phyloP scores from a whole-genome alignment of 2,329 filamentous ascomycete genomes.

The Aspergillus quadricinctus region DNA sequence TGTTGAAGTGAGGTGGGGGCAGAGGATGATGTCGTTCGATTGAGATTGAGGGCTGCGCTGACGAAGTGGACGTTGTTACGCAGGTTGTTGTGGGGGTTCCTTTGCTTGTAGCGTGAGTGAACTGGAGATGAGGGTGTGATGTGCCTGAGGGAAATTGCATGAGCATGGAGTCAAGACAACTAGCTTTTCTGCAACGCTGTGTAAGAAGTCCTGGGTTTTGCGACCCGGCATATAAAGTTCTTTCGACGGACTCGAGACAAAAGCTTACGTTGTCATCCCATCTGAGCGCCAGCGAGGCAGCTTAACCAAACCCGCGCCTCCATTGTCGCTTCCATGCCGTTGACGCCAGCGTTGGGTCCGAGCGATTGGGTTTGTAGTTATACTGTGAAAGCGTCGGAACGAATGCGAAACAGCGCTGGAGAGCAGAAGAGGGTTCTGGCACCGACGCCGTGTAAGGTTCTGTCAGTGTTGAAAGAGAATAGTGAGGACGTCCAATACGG shows the following conservation, averaged over 20 bases:
- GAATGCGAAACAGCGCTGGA: conserved; percentile 2
- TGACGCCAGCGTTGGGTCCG: conserved; percentile 26
- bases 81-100: too few relatives aligned
- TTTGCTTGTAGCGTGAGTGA: too few relatives aligned
- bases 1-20: too few relatives aligned
- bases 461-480: conserved; percentile 28
- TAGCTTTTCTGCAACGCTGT: too few relatives aligned
- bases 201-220: too few relatives aligned
- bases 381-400: conserved; percentile 23
- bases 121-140: too few relatives aligned
- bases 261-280: conserved; percentile 15
- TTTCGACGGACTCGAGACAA: conserved; percentile 18
- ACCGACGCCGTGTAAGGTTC: conserved; percentile 36
- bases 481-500: conserved; percentile 26
- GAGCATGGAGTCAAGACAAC: too few relatives aligned
- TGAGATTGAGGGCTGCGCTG: too few relatives aligned
- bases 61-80: too few relatives aligned
- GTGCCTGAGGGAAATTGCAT: too few relatives aligned
- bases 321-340: conserved; percentile 27
- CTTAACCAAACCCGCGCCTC: conserved; percentile 12
- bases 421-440: conserved; percentile 19
- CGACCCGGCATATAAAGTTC: too few relatives aligned
- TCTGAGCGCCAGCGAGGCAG: conserved; percentile 6
- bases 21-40: too few relatives aligned
- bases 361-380: conserved; percentile 23